phyloP scores from a whole-genome alignment of 2,329 filamentous ascomycete species.

The Lasiodiplodia sp. region DNA sequence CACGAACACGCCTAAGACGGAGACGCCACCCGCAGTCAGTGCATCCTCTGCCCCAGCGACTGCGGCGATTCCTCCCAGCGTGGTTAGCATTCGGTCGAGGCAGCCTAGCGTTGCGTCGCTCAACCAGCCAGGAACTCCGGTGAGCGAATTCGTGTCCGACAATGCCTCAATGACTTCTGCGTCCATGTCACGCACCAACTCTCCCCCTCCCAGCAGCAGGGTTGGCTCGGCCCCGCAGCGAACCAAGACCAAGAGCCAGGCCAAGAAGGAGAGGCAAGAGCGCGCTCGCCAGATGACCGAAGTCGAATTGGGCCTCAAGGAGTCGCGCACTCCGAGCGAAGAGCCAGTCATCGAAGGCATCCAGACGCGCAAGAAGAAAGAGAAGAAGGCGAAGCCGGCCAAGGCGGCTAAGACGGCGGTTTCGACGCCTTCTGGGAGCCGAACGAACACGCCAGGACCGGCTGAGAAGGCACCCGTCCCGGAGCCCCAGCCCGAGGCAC shows the following conservation, averaged over 20 bases:
- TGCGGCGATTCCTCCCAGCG: slow-evolving; percentile 43
- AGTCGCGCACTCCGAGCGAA: slow-evolving; percentile 36
- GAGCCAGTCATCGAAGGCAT: slow-evolving; percentile 68
- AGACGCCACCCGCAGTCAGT: slow-evolving; percentile 57
- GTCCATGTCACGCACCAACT: slow-evolving; percentile 75
- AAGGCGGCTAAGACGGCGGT: neutral
- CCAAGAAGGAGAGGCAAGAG: slow-evolving; percentile 76
- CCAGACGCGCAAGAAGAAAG: slow-evolving; percentile 82
- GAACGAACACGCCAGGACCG: slow-evolving; percentile 9
- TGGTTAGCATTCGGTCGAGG: slow-evolving; percentile 55
- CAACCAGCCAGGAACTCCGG: slow-evolving; percentile 74
- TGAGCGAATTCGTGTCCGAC: slow-evolving; percentile 78
- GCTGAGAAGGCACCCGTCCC: slow-evolving; percentile 2
- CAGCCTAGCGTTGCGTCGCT: slow-evolving; percentile 64
- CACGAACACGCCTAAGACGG: slow-evolving; percentile 70
- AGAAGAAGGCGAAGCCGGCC: slow-evolving; percentile 65
- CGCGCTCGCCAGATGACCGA: slow-evolving; percentile 68
- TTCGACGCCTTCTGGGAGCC: slow-evolving; percentile 23
- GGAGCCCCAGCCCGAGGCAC: slow-evolving; percentile 1
- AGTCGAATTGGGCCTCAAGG: slow-evolving; percentile 50
- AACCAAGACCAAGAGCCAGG: slow-evolving; percentile 77
- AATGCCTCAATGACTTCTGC: slow-evolving; percentile 76
- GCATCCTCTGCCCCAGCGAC: slow-evolving; percentile 39
- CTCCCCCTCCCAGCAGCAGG: slow-evolving; percentile 64
- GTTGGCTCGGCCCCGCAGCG: slow-evolving; percentile 74